Base-by-base conservation (phyloP, 164 flowering plant species). In the Cinnamomum micranthum region DNA sequence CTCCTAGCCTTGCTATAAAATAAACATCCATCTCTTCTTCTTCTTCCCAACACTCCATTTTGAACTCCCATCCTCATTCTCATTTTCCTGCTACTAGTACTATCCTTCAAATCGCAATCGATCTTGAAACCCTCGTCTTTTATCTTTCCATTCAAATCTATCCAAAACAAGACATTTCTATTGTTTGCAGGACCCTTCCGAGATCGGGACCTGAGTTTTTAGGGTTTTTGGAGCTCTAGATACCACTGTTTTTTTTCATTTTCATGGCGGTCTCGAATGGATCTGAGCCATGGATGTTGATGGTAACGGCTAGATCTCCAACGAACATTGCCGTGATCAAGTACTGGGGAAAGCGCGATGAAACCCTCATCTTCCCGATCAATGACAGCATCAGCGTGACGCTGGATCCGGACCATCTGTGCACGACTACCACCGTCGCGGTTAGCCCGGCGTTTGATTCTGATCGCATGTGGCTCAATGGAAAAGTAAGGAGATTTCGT, bases 291-390 rank as follows among this genome's bases (percentile, higher is more conserved):
- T 92, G 98, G 98, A 82, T 95, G 14, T 63, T 87, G 81, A 87
- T 87, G 89, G 90, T 82, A 73, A 95, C 99, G 50, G 97, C 97
- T 0, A 90, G 85, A 71, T 86, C 99, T 20, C 99, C 99, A 12
- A 95, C 99, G 14, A 95, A 95, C 79, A 95, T 95, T 23, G 98
- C 98, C 0, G 99, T 95, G 74, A 93, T 95, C 65, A 93, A 95
- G 87, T 95, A 93, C 79, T 95, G 98, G 99, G 99, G 99, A 1
- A 95, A 95, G 83, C 82, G 99, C 31, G 99, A 93, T 68, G 99
- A 95, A 72, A 76, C 84, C 77, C 85, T 92, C 19, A 96, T 96
- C 52, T 85, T 96, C 65, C 97, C 99, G 0, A 85, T 96, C 13
- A 96, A 96, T 68, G 97, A 91, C 62, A 96, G 99, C 70, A 96